These are phyloP conservation scores for Vachellia pachyceras DNA, from an alignment of 306 rosid genomes.

Conservation along the genomic window DNA sequence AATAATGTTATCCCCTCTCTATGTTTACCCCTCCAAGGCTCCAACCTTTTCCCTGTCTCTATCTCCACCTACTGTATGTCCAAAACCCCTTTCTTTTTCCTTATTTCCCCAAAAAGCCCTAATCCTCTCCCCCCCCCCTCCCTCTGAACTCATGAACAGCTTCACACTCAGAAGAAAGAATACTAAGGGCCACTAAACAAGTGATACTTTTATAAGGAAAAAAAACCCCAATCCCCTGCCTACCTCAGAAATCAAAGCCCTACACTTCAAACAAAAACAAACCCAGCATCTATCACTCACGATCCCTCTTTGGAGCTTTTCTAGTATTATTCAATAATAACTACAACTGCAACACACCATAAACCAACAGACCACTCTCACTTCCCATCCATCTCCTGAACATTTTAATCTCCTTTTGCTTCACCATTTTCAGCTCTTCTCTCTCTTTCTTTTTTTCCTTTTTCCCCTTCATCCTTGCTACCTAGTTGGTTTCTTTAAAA, in stretches of 20 bases:
- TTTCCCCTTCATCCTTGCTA: conserved; percentile 2
- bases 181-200: conserved; percentile 41
- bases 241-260: conserved; percentile 57
- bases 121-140: conserved; percentile 1
- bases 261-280: neutral
- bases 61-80: conserved; percentile 52
- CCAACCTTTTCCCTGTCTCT: conserved; percentile 60
- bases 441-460: conserved; percentile 23
- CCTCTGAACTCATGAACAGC: neutral
- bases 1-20: conserved; percentile 66
- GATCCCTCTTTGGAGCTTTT: conserved; percentile 25
- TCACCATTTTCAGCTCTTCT: conserved; percentile 59
- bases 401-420: conserved; percentile 57
- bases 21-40: conserved; percentile 51
- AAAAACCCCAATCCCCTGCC: conserved; percentile 37
- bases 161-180: conserved; percentile 12
- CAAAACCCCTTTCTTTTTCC: conserved; percentile 33
- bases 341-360: conserved; percentile 39
- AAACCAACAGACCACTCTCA: conserved; percentile 62
- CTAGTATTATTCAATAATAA: conserved; percentile 56
- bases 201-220: conserved; percentile 34
- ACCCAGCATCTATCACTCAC: conserved; percentile 20
- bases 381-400: conserved; percentile 79
- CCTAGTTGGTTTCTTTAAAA: conserved; percentile 50
- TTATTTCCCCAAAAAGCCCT: conserved; percentile 59